Evolutionary conservation across 495 filamentous ascomycete species (phyloP).

Genomic region (Oidiodendron maius): DNA sequence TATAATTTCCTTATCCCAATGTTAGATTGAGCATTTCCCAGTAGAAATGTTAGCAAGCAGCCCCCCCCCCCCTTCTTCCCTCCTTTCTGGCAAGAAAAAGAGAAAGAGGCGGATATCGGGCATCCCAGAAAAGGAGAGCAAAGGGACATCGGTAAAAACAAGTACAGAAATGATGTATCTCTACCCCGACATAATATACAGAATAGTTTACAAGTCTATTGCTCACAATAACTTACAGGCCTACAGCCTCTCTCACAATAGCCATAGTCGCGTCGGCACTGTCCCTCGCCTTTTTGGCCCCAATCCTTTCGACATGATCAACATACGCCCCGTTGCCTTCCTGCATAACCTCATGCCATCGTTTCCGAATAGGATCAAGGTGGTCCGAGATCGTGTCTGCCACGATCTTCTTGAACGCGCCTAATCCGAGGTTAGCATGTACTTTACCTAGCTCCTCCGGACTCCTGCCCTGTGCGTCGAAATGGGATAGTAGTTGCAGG

Average conservation of each 20-base stretch:
- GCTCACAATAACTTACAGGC: no score
- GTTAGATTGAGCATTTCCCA: no score
- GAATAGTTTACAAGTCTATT: neutral
- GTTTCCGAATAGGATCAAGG: conserved; percentile 54
- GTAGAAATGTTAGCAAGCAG: no score
- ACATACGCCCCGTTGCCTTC: conserved; percentile 45
- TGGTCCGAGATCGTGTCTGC: conserved; percentile 45
- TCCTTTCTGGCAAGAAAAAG: no score
- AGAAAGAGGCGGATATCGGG: no score
- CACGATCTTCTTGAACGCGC: conserved; percentile 61
- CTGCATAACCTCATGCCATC: conserved; percentile 47
- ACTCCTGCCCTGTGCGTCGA: conserved; percentile 39
- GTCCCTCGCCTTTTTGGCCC: conserved; percentile 51
- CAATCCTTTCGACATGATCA: conserved; percentile 50
- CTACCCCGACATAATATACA: conserved; percentile 1
- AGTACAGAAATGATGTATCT: no score
- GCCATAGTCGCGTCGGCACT: conserved; percentile 67
- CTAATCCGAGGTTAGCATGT: conserved; percentile 44
- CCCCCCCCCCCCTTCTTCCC: no score
- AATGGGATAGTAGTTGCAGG: conserved; percentile 65
- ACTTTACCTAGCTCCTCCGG: conserved; percentile 51
- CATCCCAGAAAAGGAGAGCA: no score
- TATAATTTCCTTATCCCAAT: no score
- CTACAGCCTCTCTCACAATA: conserved; percentile 54
- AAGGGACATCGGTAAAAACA: no score